phyloP scores from a whole-genome alignment of 495 filamentous ascomycete genomes.

The Aspergillus hancockii region DNA sequence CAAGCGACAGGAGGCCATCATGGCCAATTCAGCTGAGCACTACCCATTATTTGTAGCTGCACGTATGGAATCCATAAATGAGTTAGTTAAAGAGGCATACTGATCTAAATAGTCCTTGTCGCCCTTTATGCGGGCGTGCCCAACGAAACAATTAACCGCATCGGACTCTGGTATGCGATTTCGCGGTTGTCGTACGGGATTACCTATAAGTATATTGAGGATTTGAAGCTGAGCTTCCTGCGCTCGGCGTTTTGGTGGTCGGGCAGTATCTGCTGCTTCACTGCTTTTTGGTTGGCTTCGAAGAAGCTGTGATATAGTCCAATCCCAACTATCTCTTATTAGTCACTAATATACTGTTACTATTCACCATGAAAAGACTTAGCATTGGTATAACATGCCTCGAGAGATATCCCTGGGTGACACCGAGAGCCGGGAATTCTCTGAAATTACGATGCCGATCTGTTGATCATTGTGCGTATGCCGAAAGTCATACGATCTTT shows the following conservation, averaged over 20 bases:
- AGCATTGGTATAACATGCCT: too few species aligned
- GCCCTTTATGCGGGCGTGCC: conserved; percentile 38
- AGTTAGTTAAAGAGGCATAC: background rate
- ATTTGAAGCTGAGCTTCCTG: conserved; percentile 33
- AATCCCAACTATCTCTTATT: background rate
- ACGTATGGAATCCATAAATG: conserved; percentile 18
- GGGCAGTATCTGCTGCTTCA: conserved; percentile 45
- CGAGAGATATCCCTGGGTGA: too few species aligned
- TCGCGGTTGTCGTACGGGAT: conserved; percentile 40
- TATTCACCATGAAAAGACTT: too few species aligned
- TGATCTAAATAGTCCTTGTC: conserved; percentile 25
- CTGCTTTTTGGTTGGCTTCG: conserved; percentile 29
- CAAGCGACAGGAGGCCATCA: conserved; percentile 47
- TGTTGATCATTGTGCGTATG: too few species aligned
- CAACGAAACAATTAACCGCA: conserved; percentile 38
- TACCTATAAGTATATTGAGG: conserved; percentile 43
- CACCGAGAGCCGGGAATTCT: too few species aligned
- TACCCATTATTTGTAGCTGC: conserved; percentile 47
- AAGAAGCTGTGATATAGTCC: conserved; percentile 25
- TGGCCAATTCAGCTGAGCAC: conserved; percentile 51
- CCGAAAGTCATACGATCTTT: too few species aligned
- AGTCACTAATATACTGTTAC: background rate
- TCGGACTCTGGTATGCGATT: conserved; percentile 46
- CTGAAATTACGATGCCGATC: too few species aligned
- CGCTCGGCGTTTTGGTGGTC: conserved; percentile 49